Evolutionary conservation across 2,329 filamentous ascomycete genomes (phyloP).

Genomic region (Bipolaris sorokiniana): DNA sequence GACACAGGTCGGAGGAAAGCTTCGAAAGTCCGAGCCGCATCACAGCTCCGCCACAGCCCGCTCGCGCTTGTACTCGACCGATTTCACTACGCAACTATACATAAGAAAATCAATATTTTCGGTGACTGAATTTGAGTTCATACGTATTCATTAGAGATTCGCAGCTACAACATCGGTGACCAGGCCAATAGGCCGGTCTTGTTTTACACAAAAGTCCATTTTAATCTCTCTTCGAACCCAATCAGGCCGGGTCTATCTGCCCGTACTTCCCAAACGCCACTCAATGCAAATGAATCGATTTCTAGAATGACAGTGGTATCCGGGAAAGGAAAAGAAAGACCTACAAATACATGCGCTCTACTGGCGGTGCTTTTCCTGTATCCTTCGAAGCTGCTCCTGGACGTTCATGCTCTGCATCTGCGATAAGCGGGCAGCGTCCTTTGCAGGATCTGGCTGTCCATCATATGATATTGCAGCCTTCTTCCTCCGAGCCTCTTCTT

Average conservation of each 20-base stretch:
- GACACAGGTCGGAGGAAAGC: slow-evolving; percentile 34
- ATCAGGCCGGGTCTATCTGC: slow-evolving; percentile 8
- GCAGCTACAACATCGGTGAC: not conserved
- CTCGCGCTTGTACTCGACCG: not conserved
- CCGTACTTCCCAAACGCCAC: slow-evolving; percentile 11
- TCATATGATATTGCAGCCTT: slow-evolving; percentile 73
- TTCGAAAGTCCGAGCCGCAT: slow-evolving; percentile 37
- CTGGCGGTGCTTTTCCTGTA: slow-evolving; percentile 62
- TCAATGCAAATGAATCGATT: slow-evolving; percentile 13
- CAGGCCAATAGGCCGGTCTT: not conserved
- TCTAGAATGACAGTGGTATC: slow-evolving; percentile 1
- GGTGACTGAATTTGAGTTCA: not conserved
- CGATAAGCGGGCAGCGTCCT: slow-evolving; percentile 59
- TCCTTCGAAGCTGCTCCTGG: slow-evolving; percentile 80
- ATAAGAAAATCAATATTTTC: not conserved
- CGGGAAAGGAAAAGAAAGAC: slow-evolving; percentile 7
- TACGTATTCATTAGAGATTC: not conserved
- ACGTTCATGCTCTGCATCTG: slow-evolving; percentile 69
- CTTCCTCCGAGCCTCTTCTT: slow-evolving; percentile 79
- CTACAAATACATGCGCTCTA: not conserved
- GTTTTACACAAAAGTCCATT: slow-evolving; percentile 1
- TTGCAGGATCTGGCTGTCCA: slow-evolving; percentile 63
- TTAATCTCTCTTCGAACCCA: slow-evolving; percentile 1
- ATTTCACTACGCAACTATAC: not conserved
- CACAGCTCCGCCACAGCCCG: not conserved